A percentile compares a stretch with the other conserved stretches of the same genome.
Conservation (phyloP, 164 flowering plant genomes). For the Echeveria elegans region DNA sequence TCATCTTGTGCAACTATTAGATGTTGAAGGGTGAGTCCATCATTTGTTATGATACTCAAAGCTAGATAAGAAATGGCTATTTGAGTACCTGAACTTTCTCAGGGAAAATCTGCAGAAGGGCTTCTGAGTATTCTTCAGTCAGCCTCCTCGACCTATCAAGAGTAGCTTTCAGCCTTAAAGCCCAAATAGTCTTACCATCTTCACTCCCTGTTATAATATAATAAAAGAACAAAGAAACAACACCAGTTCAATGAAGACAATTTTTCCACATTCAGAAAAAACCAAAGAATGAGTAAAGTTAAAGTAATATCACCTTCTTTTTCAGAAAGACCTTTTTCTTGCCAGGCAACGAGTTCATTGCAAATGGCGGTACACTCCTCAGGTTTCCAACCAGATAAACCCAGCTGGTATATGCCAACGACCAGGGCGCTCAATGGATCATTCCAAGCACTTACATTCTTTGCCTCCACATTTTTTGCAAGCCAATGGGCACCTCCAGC, state of each 20-base stretch:
- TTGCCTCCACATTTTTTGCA: constrained; percentile 39
- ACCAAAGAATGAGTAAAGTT: not conserved
- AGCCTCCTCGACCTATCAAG: constrained; percentile 86
- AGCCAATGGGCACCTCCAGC: constrained; percentile 71
- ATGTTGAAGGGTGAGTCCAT: not conserved
- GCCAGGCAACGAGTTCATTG: constrained; percentile 75
- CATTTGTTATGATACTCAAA: not conserved
- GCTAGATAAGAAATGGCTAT: not conserved
- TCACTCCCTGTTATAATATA: constrained; percentile 46
- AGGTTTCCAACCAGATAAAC: constrained; percentile 74
- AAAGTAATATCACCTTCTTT: constrained; percentile 52
- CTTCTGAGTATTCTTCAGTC: constrained; percentile 87
- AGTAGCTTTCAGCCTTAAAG: constrained; percentile 85
- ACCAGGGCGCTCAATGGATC: constrained; percentile 51
- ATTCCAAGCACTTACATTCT: constrained; percentile 56
- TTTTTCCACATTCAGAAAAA: not conserved
- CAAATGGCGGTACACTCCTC: constrained; percentile 68
- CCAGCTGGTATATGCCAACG: constrained; percentile 59
- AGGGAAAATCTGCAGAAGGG: constrained; percentile 78
- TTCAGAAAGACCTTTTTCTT: constrained; percentile 61
- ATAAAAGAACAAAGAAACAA: constrained; percentile 4
- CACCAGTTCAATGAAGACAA: not conserved
- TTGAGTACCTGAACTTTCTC: constrained; percentile 49
- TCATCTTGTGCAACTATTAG: not conserved
- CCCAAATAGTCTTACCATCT: constrained; percentile 84